Base-by-base conservation (phyloP, 2,329 filamentous ascomycete genomes). In the Diaporthe ampelina region DNA sequence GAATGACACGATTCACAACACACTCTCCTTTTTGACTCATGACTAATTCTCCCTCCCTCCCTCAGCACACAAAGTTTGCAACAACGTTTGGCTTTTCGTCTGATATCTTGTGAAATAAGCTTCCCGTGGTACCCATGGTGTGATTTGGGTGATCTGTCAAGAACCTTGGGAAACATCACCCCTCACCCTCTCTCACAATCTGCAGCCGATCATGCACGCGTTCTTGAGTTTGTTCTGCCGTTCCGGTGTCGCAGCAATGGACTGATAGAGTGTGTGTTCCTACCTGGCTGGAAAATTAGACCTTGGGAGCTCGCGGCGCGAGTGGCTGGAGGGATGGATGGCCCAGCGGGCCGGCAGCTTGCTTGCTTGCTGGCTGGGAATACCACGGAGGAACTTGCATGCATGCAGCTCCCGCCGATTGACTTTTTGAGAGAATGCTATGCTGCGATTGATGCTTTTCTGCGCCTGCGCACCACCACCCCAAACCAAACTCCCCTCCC, bases 1-100 rank as follows among this genome's bases (percentile, higher is more conserved):
- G 63, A 52, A 67, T 50, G 29, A 67, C 43, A 50, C 61, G 61
- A 67, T 52, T 50, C 63, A 50, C 45, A 32, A 63, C 29, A 45
- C 58, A 29, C 24, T 21, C 17, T 63, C 29, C 45, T 29, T 43
- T 21, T 29, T 45, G 40, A 45, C 37, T 63, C 59, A 21, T 29
- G 26, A 65, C 24, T 48, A 48, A 65, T 37, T 35, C 29, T 43
- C 8, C 21, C 45, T 5, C 5, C 29, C 3, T 32, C 29, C 19
- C n/a, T 10, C 29, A 17, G 32, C 61, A 7, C 40, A 19, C 40
- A 52, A 54, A 37, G 29, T 26, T 67, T 67, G n/a, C 45, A 32
- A 43, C 13, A 43, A 43, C 15, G 40, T 19, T 43, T 43, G 40
- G 15, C 5, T 43, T 52, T 37, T 26, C 19, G 63, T 9, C 63